A percentile compares a stretch with the other conserved stretches of the same genome.
phyloP scores from a whole-genome alignment of 2,329 filamentous ascomycete species.

The Plenodomus biglobosus region DNA sequence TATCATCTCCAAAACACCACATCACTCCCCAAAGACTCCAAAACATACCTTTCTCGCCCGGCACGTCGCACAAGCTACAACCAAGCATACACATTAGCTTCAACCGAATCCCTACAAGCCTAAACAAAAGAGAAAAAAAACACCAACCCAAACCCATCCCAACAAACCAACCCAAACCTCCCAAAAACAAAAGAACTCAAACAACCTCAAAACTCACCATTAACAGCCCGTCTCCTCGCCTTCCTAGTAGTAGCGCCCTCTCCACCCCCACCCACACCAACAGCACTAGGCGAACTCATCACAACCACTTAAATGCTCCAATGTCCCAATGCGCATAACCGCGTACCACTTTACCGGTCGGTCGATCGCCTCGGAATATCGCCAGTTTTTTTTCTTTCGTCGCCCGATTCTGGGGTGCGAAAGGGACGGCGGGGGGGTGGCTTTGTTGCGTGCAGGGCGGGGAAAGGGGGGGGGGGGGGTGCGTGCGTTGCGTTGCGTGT shows the following conservation, averaged over 20 bases:
- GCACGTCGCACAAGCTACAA: constrained; percentile 21
- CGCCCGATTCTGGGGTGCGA: too few relatives aligned
- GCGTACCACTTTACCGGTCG: too few relatives aligned
- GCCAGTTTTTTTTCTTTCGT: too few relatives aligned
- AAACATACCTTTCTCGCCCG: constrained; percentile 20
- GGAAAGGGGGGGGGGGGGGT: too few relatives aligned
- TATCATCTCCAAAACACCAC: too few relatives aligned
- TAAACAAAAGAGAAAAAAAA: constrained; percentile 3
- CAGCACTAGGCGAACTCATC: neutral
- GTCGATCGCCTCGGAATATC: neutral
- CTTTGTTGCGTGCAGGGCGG: too few relatives aligned
- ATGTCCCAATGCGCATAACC: too few relatives aligned
- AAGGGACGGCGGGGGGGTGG: too few relatives aligned
- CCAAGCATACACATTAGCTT: neutral
- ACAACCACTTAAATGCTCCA: too few relatives aligned
- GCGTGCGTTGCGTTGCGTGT: too few relatives aligned
- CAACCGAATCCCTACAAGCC: too few relatives aligned
- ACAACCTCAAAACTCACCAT: constrained; percentile 2
- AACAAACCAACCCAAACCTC: constrained; percentile 3
- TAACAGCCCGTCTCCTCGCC: constrained; percentile 5
- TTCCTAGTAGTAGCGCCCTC: constrained; percentile 3
- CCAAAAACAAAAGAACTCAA: constrained; percentile 5
- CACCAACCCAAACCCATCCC: neutral
- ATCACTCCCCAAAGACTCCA: neutral
- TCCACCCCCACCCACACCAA: neutral